Percentiles rank a stretch among this genome's conserved stretches.
Conservation (phyloP, 139 green algal genomes). For the Pleodorina starrii region DNA sequence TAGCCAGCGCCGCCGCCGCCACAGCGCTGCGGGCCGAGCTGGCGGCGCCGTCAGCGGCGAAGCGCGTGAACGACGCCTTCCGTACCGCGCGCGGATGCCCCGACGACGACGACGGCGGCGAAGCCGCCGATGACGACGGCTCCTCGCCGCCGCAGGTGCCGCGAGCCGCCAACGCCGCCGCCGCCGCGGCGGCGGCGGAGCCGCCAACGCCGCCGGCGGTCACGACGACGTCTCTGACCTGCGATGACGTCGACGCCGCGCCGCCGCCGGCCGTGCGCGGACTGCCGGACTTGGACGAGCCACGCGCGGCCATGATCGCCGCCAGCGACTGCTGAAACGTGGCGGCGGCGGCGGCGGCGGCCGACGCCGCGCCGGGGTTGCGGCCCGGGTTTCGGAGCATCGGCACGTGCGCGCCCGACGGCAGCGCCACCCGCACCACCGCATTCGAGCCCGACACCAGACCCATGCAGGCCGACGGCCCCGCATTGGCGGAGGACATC, state of each 20-base stretch:
- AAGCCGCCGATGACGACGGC: too few relatives aligned
- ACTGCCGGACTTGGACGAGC: not conserved
- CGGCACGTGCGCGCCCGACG: conserved; percentile 31
- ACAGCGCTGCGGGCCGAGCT: not conserved
- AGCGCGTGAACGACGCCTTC: not conserved
- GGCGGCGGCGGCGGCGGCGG: not conserved
- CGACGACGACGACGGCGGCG: too few relatives aligned
- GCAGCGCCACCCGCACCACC: conserved; percentile 23
- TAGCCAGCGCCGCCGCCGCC: not conserved
- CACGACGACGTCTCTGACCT: too few relatives aligned
- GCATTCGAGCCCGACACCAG: not conserved
- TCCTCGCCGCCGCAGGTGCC: not conserved
- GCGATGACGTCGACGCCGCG: too few relatives aligned
- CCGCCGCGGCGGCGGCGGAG: too few relatives aligned
- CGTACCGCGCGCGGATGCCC: not conserved
- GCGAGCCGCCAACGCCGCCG: too few relatives aligned
- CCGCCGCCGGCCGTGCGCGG: not conserved
- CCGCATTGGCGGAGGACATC: too few relatives aligned
- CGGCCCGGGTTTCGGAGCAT: not conserved
- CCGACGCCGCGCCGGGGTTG: not conserved
- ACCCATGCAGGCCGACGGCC: not conserved
- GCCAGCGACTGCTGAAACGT: not conserved
- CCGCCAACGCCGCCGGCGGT: too few relatives aligned
- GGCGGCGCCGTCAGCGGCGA: not conserved
- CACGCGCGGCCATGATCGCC: not conserved